Conservation (phyloP, 495 filamentous ascomycete genomes). For the Xylaria castorea region DNA sequence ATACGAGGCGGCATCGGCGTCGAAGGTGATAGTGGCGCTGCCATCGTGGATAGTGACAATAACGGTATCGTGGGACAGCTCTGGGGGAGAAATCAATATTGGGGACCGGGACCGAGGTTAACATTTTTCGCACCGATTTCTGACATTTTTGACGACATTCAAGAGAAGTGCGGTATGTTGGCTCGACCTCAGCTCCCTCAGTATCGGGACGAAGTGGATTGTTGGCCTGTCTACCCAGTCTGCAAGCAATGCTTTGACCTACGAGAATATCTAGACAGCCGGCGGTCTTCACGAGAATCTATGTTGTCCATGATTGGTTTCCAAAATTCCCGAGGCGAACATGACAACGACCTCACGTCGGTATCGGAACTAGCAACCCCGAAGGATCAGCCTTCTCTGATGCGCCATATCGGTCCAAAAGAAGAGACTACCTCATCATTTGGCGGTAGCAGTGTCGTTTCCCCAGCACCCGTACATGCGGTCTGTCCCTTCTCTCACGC, state of each 20-base stretch:
- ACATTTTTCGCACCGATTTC: slow-evolving; percentile 45
- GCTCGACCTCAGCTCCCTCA: slow-evolving; percentile 38
- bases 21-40: slow-evolving; percentile 45
- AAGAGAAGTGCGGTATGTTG: slow-evolving; percentile 36
- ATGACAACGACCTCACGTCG: slow-evolving; percentile 41
- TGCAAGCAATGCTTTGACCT: slow-evolving; percentile 41
- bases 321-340: slow-evolving; percentile 33
- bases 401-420: slow-evolving; percentile 34
- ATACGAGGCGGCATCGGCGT: slow-evolving; percentile 46
- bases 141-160: slow-evolving; percentile 44
- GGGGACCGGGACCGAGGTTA: slow-evolving; percentile 36
- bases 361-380: slow-evolving; percentile 42
- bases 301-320: slow-evolving; percentile 42
- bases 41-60: slow-evolving; percentile 40
- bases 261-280: slow-evolving; percentile 38
- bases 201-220: slow-evolving; percentile 38
- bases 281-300: slow-evolving; percentile 39
- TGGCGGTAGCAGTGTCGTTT: slow-evolving; percentile 29
- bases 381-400: slow-evolving; percentile 35
- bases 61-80: slow-evolving; percentile 45
- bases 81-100: slow-evolving; percentile 44
- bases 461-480: slow-evolving; percentile 34
- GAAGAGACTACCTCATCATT: slow-evolving; percentile 35
- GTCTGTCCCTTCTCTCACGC: slow-evolving; percentile 31
- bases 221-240: slow-evolving; percentile 38